Conservation (phyloP, 371 early-diverging fungal genomes). For the Apophysomyces ossiformis region DNA sequence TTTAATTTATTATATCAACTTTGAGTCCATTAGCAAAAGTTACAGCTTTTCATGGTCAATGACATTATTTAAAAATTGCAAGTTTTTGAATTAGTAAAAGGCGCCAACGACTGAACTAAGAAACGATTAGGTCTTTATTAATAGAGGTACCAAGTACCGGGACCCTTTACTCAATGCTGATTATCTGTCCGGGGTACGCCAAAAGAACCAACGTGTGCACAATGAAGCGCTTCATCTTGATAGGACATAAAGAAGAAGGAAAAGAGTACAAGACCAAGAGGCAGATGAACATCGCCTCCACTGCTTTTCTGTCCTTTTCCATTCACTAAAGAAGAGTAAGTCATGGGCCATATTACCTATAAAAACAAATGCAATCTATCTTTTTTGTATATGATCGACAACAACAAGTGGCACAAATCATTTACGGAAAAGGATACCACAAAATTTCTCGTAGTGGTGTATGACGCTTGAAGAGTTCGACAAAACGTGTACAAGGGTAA, state of each 20-base stretch:
- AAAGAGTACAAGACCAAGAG: too few relatives aligned
- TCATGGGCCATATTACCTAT: neutral
- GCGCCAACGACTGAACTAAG: conserved; percentile 8
- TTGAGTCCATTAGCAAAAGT: neutral
- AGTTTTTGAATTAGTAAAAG: conserved; percentile 17
- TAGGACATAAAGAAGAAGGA: neutral
- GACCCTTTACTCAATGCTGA: too few relatives aligned
- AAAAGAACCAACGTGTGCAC: too few relatives aligned
- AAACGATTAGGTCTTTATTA: conserved; percentile 17
- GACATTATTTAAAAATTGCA: neutral
- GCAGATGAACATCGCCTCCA: neutral
- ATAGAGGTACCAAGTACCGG: conserved; percentile 16
- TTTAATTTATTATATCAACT: neutral
- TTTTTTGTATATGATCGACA: too few relatives aligned
- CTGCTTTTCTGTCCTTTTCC: too few relatives aligned
- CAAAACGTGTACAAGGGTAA: neutral
- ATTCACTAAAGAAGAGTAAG: neutral
- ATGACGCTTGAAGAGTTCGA: neutral
- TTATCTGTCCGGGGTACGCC: too few relatives aligned
- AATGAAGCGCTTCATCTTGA: too few relatives aligned
- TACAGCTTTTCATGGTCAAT: neutral
- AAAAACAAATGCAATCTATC: neutral
- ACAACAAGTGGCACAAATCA: neutral
- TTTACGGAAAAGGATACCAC: neutral
- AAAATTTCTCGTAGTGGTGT: neutral